Conservation (phyloP, 257 asterid species). For the Solanum rostratum region DNA sequence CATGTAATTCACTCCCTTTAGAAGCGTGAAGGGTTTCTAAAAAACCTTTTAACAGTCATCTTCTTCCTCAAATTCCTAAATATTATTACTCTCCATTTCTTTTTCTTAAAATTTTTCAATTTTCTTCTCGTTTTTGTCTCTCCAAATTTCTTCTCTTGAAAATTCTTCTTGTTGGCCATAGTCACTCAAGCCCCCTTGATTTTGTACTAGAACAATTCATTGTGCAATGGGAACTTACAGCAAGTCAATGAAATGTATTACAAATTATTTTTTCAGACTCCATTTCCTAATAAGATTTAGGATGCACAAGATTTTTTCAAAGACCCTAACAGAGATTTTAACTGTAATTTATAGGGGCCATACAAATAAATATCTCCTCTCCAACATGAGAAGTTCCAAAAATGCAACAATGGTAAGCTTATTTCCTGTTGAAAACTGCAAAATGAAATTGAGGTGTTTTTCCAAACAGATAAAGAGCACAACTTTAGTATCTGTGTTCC, state of each 20-base stretch:
- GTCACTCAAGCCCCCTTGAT: too few species aligned
- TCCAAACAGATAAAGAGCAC: background rate
- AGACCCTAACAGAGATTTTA: background rate
- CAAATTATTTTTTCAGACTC: background rate
- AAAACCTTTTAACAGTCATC: too few species aligned
- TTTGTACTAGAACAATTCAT: background rate
- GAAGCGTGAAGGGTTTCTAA: too few species aligned
- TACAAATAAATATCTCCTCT: background rate
- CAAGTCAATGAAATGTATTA: background rate
- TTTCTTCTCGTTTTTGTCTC: too few species aligned
- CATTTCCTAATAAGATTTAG: background rate
- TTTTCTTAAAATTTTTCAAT: too few species aligned
- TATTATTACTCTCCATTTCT: too few species aligned
- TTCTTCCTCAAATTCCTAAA: too few species aligned
- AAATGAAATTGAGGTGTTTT: background rate
- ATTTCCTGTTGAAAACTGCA: background rate
- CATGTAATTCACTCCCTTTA: too few species aligned
- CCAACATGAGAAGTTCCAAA: background rate
- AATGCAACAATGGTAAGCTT: background rate
- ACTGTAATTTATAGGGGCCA: background rate
- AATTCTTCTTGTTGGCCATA: too few species aligned
- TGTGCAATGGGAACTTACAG: background rate
- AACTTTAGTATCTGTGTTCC: conserved; percentile 3
- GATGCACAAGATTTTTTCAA: background rate
- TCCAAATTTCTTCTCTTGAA: too few species aligned